phyloP scores from a whole-genome alignment of 441 rosid species.

The Brassica balearica region DNA sequence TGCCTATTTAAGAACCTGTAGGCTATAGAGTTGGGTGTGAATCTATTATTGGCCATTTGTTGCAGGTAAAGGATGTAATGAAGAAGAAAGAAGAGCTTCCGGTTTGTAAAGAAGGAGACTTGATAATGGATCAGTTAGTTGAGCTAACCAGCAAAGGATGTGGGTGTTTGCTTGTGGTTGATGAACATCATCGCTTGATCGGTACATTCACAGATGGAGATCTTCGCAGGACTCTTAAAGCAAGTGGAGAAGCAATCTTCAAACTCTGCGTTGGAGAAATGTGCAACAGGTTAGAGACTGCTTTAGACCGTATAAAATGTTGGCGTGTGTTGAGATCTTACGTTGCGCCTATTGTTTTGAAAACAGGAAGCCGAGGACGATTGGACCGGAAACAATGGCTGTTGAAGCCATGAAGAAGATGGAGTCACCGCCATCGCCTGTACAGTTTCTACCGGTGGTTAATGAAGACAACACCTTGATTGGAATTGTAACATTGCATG shows the following conservation, averaged over 20 bases:
- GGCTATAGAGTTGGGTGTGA: no score
- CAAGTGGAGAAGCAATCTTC: constrained; percentile 87
- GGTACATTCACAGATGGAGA: constrained; percentile 98
- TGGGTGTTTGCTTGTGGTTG: constrained; percentile 84
- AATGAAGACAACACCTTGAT: constrained; percentile 63
- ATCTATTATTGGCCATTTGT: no score
- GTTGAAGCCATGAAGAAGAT: constrained; percentile 98
- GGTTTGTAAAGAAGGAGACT: constrained; percentile 79
- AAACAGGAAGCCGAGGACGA: constrained; percentile 89
- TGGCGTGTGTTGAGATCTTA: background rate
- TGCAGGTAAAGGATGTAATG: constrained; percentile 91
- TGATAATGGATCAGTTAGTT: constrained; percentile 91
- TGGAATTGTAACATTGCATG: constrained; percentile 91
- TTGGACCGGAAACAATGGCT: constrained; percentile 87
- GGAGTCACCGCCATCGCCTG: constrained; percentile 76
- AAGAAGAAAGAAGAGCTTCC: constrained; percentile 93
- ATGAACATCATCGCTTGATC: constrained; percentile 64
- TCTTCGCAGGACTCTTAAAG: constrained; percentile 89
- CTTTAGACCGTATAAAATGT: background rate
- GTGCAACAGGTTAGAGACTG: constrained; percentile 75
- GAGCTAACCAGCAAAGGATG: constrained; percentile 94
- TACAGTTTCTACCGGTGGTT: constrained; percentile 24
- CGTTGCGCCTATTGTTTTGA: background rate
- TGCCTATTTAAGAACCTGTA: no score
- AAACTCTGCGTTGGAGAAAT: constrained; percentile 90